These are phyloP conservation scores for Claviceps digitariae DNA, from an alignment of 2,329 filamentous ascomycete genomes.

Conservation along the genomic window DNA sequence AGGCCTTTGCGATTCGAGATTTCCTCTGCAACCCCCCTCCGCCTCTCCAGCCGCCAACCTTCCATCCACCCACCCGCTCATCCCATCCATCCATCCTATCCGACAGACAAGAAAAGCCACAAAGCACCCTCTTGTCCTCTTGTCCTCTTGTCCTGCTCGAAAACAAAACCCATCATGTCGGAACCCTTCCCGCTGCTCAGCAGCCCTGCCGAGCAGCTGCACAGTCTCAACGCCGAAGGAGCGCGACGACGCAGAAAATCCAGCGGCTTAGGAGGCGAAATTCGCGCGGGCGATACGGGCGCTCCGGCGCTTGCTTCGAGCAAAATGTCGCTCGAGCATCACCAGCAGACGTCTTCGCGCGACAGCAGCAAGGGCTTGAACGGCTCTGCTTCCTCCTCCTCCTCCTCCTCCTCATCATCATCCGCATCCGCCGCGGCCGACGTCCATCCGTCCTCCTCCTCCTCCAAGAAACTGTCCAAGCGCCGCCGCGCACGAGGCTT, in stretches of 20 bases:
- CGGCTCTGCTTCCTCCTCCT: slow-evolving; percentile 3
- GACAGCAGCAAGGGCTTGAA: slow-evolving; percentile 9
- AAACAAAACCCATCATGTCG: slow-evolving; percentile 21
- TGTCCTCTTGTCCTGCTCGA: background rate
- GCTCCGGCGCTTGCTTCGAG: slow-evolving; percentile 41
- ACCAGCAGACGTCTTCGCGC: slow-evolving; percentile 1
- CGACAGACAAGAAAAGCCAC: background rate
- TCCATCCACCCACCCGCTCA: background rate
- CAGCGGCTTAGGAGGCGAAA: slow-evolving; percentile 38
- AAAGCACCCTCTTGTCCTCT: background rate
- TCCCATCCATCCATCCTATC: background rate
- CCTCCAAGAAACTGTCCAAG: slow-evolving; percentile 33
- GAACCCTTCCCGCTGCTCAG: slow-evolving; percentile 45
- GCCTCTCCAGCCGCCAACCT: background rate
- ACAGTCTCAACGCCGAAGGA: slow-evolving; percentile 23
- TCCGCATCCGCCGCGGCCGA: background rate
- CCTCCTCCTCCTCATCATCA: background rate
- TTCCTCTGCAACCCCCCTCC: background rate
- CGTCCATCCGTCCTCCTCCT: slow-evolving; percentile 1
- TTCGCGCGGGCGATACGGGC: slow-evolving; percentile 41
- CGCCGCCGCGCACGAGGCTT: slow-evolving; percentile 41
- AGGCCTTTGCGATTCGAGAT: background rate
- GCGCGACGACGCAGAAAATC: slow-evolving; percentile 41
- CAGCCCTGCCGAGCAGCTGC: slow-evolving; percentile 35
- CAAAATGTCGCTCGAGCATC: slow-evolving; percentile 27